These are phyloP conservation scores for Pseudocercospora musae DNA, from an alignment of 2,329 filamentous ascomycete species.

Conservation along the genomic window DNA sequence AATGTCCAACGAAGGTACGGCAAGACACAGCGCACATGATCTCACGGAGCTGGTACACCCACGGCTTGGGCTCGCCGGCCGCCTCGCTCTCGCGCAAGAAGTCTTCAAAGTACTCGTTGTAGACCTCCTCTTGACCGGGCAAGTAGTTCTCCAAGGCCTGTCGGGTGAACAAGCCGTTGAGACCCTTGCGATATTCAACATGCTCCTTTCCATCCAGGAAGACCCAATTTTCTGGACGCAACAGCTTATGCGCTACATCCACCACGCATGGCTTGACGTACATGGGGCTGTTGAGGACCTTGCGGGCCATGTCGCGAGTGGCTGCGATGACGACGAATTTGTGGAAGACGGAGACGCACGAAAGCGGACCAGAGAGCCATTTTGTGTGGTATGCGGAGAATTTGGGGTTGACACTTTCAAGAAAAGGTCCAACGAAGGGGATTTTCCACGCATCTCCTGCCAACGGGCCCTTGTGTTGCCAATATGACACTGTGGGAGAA, in stretches of 20 bases:
- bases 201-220: conserved; percentile 94
- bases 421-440: conserved; percentile 77
- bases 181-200: conserved; percentile 93
- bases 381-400: conserved; percentile 89
- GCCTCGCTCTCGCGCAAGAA: conserved; percentile 71
- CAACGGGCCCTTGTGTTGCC: conserved; percentile 46
- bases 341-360: conserved; percentile 98
- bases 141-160: conserved; percentile 84
- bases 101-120: conserved; percentile 77
- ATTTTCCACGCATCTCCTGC: conserved; percentile 48
- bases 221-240: conserved; percentile 91
- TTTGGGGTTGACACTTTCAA: conserved; percentile 86
- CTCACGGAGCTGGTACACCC: conserved; percentile 90
- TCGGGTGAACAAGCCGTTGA: conserved; percentile 92
- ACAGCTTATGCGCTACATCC: conserved; percentile 87
- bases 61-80: conserved; percentile 73
- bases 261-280: conserved; percentile 97
- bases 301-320: conserved; percentile 89
- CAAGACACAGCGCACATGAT: conserved; percentile 92
- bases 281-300: conserved; percentile 89
- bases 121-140: conserved; percentile 87
- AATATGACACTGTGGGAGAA: conserved; percentile 42
- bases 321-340: conserved; percentile 99
- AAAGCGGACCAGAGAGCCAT: conserved; percentile 86
- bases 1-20: conserved; percentile 95